Percentiles rank a stretch among this genome's conserved stretches.
These are phyloP conservation scores for Nakazawaea anatomiae DNA, from an alignment of 805 yeast species.

Conservation along the genomic window DNA sequence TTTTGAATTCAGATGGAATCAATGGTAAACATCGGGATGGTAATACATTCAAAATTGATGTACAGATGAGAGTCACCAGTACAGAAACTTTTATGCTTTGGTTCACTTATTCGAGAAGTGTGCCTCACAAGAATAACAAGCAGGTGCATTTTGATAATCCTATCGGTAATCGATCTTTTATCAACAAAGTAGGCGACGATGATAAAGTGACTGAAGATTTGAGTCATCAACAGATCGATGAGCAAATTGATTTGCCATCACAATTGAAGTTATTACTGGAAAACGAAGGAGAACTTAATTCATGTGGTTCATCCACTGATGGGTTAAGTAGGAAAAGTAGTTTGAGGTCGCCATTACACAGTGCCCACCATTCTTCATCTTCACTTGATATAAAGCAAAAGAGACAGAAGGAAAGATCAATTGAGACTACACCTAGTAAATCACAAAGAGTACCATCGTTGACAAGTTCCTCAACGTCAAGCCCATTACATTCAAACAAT, in stretches of 20 bases:
- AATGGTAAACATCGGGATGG: conserved; percentile 72
- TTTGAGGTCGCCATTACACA: conserved; percentile 5
- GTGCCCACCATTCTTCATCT: conserved; percentile 4
- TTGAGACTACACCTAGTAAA: neutral
- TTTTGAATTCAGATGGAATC: conserved; percentile 60
- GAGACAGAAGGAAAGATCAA: neutral
- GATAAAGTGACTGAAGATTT: conserved; percentile 1
- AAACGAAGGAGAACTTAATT: conserved; percentile 25
- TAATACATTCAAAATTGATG: conserved; percentile 56
- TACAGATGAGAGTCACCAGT: conserved; percentile 70
- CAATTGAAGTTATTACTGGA: conserved; percentile 45
- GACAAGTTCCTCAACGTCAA: conserved; percentile 1
- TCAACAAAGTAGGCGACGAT: neutral
- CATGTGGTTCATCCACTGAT: conserved; percentile 21
- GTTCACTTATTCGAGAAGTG: conserved; percentile 72
- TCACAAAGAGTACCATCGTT: conserved; percentile 3
- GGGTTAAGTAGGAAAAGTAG: conserved; percentile 15
- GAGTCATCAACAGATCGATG: conserved; percentile 7
- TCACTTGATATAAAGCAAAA: neutral
- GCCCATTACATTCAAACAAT: conserved; percentile 4
- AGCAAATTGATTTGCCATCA: conserved; percentile 38
- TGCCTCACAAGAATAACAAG: neutral
- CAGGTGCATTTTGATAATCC: conserved; percentile 8
- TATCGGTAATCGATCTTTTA: neutral
- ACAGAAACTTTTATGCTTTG: conserved; percentile 61